Evolutionary conservation across 352 stramenopile genomes (phyloP), one percentile per base, ranked within the genome.

Genomic region (Thraustochytrium sp.): DNA sequence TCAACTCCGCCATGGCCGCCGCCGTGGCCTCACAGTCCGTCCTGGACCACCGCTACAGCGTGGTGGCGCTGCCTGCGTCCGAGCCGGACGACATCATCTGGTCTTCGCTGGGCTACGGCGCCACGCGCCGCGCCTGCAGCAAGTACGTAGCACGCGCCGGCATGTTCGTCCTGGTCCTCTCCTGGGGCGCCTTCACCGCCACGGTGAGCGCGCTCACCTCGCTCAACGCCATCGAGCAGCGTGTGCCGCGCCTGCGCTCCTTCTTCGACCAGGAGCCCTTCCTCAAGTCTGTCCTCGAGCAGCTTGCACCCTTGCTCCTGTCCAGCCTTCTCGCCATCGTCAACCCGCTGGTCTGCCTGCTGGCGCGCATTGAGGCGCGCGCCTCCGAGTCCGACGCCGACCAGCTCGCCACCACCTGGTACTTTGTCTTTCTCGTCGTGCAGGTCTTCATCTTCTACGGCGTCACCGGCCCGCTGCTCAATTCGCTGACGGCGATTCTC

Each of bases 401-500:
- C 61, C 29, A 84, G 49, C 40, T 48, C 34, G 61, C 55, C 26
- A 84, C 40, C 23, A 46, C 29, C 13, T 56, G 61, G 34, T 84
- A 84, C 75, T 84, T 84, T 84, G 36, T 83, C 2, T 84, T 84
- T 29, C 75, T 84, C 49, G 75, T 84, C 44, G 65, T 84, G 1
- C 75, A 84, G 75, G 55, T 84, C 36, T 84, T 84, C 40, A 42
- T 84, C 8, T 84, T 84, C 31, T 84, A 84, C 75, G 31, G 34
- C 3, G 61, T 84, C 9, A n/a, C 75, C 8, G 75, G 75, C 26
- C 53, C 75, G 18, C 26, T 84, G 16, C 61, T 84, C 36, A 76
- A 76, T 1, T 49, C 61, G 18, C 21, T 84, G 1, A 3, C 18
- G 23, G 75, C 23, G 2, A 84, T 80, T 31, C 29, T 80, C 9